Evolutionary conservation across 768 basidiomycete genomes (phyloP).

Genomic region (Xerocomellus chrysenteron): DNA sequence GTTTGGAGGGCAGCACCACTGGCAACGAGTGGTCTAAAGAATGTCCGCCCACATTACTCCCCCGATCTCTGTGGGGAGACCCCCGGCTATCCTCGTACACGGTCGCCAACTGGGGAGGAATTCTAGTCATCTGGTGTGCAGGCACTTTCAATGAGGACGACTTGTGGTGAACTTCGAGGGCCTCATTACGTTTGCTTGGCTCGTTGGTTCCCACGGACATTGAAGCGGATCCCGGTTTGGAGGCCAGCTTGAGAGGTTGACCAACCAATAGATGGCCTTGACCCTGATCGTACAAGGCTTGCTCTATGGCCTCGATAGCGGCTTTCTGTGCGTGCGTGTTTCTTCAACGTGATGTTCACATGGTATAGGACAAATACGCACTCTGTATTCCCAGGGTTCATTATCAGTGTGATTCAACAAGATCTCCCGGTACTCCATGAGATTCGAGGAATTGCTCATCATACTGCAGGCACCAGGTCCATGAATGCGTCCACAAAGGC

Average conservation of each 20-base stretch:
- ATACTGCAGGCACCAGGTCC: conserved; percentile 55
- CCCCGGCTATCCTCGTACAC: not conserved
- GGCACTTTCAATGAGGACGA: conserved; percentile 1
- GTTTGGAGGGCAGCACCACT: conserved; percentile 33
- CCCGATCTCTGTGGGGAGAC: not conserved
- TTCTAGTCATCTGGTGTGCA: not conserved
- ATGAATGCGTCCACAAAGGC: conserved; percentile 60
- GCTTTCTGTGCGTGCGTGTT: conserved; percentile 42
- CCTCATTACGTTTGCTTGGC: not conserved
- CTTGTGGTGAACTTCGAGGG: not conserved
- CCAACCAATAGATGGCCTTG: conserved; percentile 55
- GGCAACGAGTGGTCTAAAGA: not conserved
- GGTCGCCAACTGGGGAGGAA: not conserved
- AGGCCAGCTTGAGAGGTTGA: conserved; percentile 62
- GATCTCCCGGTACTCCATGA: conserved; percentile 69
- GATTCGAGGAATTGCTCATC: conserved; percentile 62
- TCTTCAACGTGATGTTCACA: conserved; percentile 4
- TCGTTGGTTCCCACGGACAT: conserved; percentile 13
- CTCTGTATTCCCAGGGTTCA: conserved; percentile 66
- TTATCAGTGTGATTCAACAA: conserved; percentile 61
- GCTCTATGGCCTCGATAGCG: conserved; percentile 71
- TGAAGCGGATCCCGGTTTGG: conserved; percentile 24
- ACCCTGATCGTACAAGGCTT: conserved; percentile 55
- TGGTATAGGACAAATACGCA: conserved; percentile 32
- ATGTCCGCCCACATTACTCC: not conserved